Conservation (phyloP, 2,329 filamentous ascomycete species). For the Cytospora schulzeri region DNA sequence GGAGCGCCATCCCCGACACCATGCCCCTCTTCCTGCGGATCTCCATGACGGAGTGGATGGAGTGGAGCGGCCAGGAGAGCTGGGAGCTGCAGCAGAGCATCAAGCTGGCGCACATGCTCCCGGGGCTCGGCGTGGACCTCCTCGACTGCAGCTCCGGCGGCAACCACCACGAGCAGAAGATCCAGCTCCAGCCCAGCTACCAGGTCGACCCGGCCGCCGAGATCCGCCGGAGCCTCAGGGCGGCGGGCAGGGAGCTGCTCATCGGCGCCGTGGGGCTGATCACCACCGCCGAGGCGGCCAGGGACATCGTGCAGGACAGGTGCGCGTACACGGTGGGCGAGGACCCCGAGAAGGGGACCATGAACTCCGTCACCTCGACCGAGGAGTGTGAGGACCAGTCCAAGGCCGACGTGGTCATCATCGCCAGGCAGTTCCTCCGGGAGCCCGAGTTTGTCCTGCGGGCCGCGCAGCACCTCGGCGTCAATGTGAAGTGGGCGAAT, state of each 20-base stretch:
- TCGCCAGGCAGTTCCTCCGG: slow-evolving; percentile 77
- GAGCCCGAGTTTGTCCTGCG: slow-evolving; percentile 78
- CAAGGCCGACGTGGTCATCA: slow-evolving; percentile 70
- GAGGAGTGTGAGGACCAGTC: slow-evolving; percentile 44
- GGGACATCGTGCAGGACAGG: slow-evolving; percentile 55
- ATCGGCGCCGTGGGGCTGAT: slow-evolving; percentile 79
- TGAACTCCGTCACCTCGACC: slow-evolving; percentile 32
- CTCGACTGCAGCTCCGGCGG: slow-evolving; percentile 82
- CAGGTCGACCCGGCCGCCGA: slow-evolving; percentile 73
- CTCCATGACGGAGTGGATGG: slow-evolving; percentile 66
- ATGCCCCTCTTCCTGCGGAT: slow-evolving; percentile 63
- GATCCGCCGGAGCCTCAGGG: slow-evolving; percentile 66
- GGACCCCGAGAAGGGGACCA: slow-evolving; percentile 35
- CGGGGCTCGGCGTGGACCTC: slow-evolving; percentile 74
- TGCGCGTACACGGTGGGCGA: slow-evolving; percentile 41
- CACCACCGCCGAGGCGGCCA: slow-evolving; percentile 67
- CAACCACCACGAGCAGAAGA: slow-evolving; percentile 63
- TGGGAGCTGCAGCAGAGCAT: slow-evolving; percentile 75
- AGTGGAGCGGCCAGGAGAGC: slow-evolving; percentile 46
- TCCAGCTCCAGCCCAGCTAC: slow-evolving; percentile 65
- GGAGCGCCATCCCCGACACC: slow-evolving; percentile 52
- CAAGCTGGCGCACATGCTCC: slow-evolving; percentile 68
- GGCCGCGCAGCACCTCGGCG: slow-evolving; percentile 71
- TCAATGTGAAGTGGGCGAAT: slow-evolving; percentile 71
- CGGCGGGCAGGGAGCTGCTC: slow-evolving; percentile 53